Evolutionary conservation across 257 asterid species (phyloP).

Genomic region (Knoxia roxburghii): DNA sequence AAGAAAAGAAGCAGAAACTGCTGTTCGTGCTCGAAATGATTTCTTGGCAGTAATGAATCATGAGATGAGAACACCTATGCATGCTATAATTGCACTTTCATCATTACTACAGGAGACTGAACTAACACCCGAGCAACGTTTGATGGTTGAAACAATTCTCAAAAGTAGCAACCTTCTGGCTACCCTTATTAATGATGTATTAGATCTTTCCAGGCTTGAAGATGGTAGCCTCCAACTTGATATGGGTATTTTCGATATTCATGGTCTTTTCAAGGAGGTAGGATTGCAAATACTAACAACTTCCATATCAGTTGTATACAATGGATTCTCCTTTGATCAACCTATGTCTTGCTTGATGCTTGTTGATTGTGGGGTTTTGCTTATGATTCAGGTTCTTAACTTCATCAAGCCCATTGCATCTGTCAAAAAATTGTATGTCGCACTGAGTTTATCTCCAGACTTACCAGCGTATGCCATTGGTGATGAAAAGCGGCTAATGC

Average conservation of each 20-base stretch:
- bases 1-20: conserved; percentile 95
- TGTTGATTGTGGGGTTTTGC: conserved; percentile 19
- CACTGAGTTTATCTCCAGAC: conserved; percentile 66
- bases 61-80: conserved; percentile 99
- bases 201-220: conserved; percentile 97
- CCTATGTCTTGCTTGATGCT: conserved; percentile 13
- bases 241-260: conserved; percentile 63
- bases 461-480: conserved; percentile 76
- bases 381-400: conserved; percentile 53
- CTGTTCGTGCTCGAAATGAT: conserved; percentile 93
- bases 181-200: conserved; percentile 89
- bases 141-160: conserved; percentile 95
- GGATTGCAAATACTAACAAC: background rate
- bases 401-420: conserved; percentile 86
- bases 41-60: conserved; percentile 98
- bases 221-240: conserved; percentile 97
- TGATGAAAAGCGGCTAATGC: conserved; percentile 93
- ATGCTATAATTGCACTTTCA: conserved; percentile 87
- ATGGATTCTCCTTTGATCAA: background rate
- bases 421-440: conserved; percentile 65
- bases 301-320: conserved; percentile 6
- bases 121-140: conserved; percentile 89
- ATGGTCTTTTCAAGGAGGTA: conserved; percentile 84
- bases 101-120: conserved; percentile 86
- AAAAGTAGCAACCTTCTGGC: conserved; percentile 94